Base-by-base conservation (phyloP, 495 filamentous ascomycete species). In the Lentithecium fluviatile region DNA sequence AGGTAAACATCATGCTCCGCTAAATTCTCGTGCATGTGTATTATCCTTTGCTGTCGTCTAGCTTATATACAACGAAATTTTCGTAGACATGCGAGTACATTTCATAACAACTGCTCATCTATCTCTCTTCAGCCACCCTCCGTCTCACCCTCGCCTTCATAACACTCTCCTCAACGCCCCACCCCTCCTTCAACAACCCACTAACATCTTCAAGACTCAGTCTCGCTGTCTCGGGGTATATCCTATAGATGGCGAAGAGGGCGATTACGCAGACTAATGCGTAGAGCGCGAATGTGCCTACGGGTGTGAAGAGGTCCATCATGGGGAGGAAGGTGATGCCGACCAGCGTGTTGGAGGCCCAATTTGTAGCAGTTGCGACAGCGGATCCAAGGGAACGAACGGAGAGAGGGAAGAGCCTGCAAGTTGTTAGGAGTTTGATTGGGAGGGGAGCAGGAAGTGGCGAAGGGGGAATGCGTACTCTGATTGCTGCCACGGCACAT, bases 401-500 rank as follows among this genome's bases (percentile, higher is more conserved):
- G 45, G 82, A 83, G 62, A 96, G 80, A 6, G 91, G 85, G 68
- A 97, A 96, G 15, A 97, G 82, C 45, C 60, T 59, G 32, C 0
- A 2, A 15, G 36, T 24, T 42, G 15, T 19, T 40, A 36, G 37
- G 12, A 13, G 32, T 29, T 19, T 46, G 13, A 46, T 2, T 21
- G 12, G 43, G 19, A 15, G 45, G 8, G 10, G 21, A 13, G 17
- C 0, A 12, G n/a, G 51, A 34, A n/a, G n/a, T 2, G 38, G 45
- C 17, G n/a, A 40, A 56, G 40, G 21, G 40, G 6, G 17, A 47
- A 8, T n/a, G 55, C 63, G 45, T 43, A 67, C 76, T 97, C 92
- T 63, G 83, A 86, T 71, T 95, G 90, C 76, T 93, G 90, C 92
- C 92, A 97, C 0, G 92, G 91, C 1, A 97, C 89, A 58, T 90